phyloP scores from a whole-genome alignment of 805 yeast species.

The Starmerella stellata region DNA sequence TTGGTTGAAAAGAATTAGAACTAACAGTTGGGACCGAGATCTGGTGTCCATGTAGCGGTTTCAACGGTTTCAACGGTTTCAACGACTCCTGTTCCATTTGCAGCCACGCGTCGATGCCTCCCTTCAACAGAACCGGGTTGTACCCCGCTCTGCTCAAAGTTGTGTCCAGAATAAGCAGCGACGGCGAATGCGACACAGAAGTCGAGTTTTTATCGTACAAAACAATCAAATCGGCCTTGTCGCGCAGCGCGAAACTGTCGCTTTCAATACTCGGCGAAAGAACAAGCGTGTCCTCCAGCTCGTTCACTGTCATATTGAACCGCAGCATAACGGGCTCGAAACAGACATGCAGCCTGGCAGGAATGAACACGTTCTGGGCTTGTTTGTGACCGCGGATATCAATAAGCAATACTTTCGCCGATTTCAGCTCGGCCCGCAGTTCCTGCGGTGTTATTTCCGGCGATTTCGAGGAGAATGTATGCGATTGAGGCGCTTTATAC shows the following conservation, averaged over 20 bases:
- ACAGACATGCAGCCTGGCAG: slow-evolving; percentile 41
- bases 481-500: neutral
- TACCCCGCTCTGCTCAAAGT: slow-evolving; percentile 25
- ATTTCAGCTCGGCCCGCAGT: slow-evolving; percentile 2
- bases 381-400: slow-evolving; percentile 51
- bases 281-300: slow-evolving; percentile 44
- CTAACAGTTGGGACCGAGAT: too few relatives aligned
- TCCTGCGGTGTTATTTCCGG: neutral
- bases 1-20: too few relatives aligned
- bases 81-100: neutral
- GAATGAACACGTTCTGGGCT: slow-evolving; percentile 47
- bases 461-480: neutral
- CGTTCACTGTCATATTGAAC: slow-evolving; percentile 37
- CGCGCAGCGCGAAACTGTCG: slow-evolving; percentile 34
- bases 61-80: too few relatives aligned
- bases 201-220: slow-evolving; percentile 35
- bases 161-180: slow-evolving; percentile 26
- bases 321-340: slow-evolving; percentile 54
- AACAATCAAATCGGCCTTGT: slow-evolving; percentile 43
- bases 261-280: slow-evolving; percentile 41
- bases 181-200: slow-evolving; percentile 12
- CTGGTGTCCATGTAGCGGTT: too few relatives aligned
- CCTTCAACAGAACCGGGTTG: slow-evolving; percentile 31
- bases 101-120: slow-evolving; percentile 38
- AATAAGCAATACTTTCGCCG: slow-evolving; percentile 34